Base-by-base conservation (phyloP, 495 filamentous ascomycete species). In the Thermochaetoides thermophila region DNA sequence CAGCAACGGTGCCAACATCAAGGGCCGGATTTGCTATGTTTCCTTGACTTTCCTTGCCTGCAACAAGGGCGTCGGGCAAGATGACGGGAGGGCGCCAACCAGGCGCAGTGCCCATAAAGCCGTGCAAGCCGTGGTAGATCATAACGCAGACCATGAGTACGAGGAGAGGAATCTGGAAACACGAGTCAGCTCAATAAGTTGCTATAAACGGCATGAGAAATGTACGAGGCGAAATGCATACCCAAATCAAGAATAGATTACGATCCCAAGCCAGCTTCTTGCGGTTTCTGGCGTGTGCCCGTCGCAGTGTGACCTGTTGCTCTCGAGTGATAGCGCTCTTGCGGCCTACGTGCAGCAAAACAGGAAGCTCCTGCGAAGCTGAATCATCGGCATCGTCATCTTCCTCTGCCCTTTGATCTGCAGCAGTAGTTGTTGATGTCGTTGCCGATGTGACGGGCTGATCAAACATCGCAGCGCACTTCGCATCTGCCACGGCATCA, bases 191-290 rank as follows among this genome's bases (percentile, higher is more conserved):
- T 42, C 17, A 17, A 7, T 24, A 10, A 38, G 46, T 44, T 38
- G 55, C 56, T 55, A 58, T 35, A n/a, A 18, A 17, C 2, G n/a
- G 22, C 7, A 39, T 22, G 32, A 27, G 5, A 41, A 32, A 31
- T 22, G 9, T 26, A 17, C 11, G 6, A 21, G 17, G 7, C 19
- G 5, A 7, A 9, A 22, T n/a, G 49, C 57, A 47, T 71, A 85
- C 82, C 83, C 83, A 91, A 49, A 91, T 64, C 51, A 85, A 79
- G 57, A 79, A 87, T 26, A 91, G 62, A 50, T 84, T 84, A 43
- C 76, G 66, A 50, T 91, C 83, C 40, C 68, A 75, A 26, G 68
- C 70, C 24, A 84, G 58, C 39, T 66, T 69, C 65, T 84, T 85
- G 50, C 84, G 71, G 45, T 77, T 80, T 39, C 68, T 64, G 20